Percentiles rank a stretch among this genome's conserved stretches.
phyloP scores from a whole-genome alignment of 306 rosid genomes.

The Quercus suber region DNA sequence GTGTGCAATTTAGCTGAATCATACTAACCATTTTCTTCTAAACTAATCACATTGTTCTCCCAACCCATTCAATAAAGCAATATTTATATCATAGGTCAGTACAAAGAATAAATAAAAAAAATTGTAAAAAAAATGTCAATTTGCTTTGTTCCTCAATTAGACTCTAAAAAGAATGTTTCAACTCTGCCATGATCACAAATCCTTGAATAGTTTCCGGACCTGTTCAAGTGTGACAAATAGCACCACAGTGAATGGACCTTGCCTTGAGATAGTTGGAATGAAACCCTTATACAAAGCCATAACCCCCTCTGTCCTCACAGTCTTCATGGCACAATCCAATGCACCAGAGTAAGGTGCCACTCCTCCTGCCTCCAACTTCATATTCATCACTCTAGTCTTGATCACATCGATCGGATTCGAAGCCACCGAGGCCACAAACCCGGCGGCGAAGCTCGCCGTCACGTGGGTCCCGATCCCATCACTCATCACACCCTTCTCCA shows the following conservation, averaged over 20 bases:
- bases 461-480: conserved; percentile 21
- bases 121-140: too few species aligned
- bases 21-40: too few species aligned
- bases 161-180: background rate
- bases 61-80: too few species aligned
- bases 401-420: conserved; percentile 13
- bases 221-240: conserved; percentile 16
- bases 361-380: conserved; percentile 12
- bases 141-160: background rate
- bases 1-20: too few species aligned
- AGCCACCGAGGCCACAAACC: conserved; percentile 10
- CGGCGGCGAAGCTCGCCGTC: conserved; percentile 8
- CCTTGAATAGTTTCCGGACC: conserved; percentile 12
- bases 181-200: background rate
- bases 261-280: conserved; percentile 19
- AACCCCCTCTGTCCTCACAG: conserved; percentile 2
- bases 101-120: too few species aligned
- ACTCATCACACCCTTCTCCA: conserved; percentile 8
- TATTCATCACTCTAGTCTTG: conserved; percentile 19
- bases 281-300: conserved; percentile 22
- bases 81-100: too few species aligned
- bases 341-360: conserved; percentile 17
- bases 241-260: conserved; percentile 12
- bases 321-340: conserved; percentile 15
- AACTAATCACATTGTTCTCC: too few species aligned